These are phyloP conservation scores for Helicostylum pulchrum DNA, from an alignment of 192 early-diverging fungal species.

Conservation along the genomic window DNA sequence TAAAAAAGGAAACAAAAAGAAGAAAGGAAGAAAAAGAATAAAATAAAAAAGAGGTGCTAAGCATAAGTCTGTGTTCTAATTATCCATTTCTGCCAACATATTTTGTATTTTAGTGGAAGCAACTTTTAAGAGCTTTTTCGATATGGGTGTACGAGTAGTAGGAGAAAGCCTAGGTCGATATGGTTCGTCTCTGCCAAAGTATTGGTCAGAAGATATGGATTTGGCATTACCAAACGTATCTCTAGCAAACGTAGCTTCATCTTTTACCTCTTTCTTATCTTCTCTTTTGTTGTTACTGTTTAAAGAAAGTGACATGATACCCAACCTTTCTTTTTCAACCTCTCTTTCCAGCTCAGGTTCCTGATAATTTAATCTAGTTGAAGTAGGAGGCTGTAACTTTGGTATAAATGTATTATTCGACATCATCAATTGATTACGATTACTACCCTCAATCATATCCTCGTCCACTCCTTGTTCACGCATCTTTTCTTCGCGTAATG, in stretches of 20 bases:
- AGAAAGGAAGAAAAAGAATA: background rate
- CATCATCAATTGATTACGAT: background rate
- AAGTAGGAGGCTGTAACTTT: background rate
- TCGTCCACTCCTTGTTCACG: background rate
- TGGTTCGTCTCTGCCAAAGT: conserved; percentile 74
- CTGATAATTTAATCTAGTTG: conserved; percentile 14
- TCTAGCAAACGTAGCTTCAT: conserved; percentile 40
- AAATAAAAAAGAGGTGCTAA: background rate
- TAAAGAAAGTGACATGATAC: background rate
- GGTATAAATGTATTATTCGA: background rate
- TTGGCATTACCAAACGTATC: conserved; percentile 82
- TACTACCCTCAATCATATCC: background rate
- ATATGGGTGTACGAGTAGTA: conserved; percentile 64
- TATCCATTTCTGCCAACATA: conserved; percentile 12
- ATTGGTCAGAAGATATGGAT: conserved; percentile 90
- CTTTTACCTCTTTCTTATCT: background rate
- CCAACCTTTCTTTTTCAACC: background rate
- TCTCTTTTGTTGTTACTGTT: background rate
- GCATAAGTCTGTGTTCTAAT: background rate
- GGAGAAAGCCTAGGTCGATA: conserved; percentile 76
- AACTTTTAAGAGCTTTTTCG: conserved; percentile 45
- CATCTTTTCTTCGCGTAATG: conserved; percentile 1
- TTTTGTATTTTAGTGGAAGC: conserved; percentile 48
- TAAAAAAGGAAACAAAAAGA: background rate
- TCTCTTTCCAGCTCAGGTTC: background rate